Base-by-base conservation (phyloP, 2,329 filamentous ascomycete genomes). In the Dryadomyces quercivorus region DNA sequence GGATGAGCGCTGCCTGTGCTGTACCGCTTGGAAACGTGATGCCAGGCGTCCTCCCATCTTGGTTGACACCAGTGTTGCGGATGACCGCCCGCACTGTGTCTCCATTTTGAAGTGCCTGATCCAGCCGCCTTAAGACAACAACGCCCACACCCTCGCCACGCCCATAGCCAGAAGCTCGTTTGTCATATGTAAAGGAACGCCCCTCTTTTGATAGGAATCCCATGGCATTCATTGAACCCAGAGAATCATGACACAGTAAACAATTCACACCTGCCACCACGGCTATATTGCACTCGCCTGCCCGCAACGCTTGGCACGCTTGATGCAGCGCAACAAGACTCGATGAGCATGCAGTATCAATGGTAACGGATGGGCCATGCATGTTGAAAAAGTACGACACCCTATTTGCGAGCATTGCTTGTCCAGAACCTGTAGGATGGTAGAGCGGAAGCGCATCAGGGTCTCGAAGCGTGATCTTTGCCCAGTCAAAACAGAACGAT, bases 101-200 rank as follows among this genome's bases (percentile, higher is more conserved):
- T 12, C 72, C 72, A 48, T 70, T 57, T 1, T 66, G 70, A 42
- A 72, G 66, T 1, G 67, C 66, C 2, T 40, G 20, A 9, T 56
- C 51, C 0, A 78, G 61, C 0, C 63, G 65, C 62, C 77, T 77
- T 2, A 80, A 57, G 2, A 75, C 53, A 4, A 78, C 51, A 8
- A 65, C 62, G 0, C 63, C 70, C n/a, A 70, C 63, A 3, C 74
- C 75, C 59, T 80, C 76, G 4, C 73, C 75, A n/a, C 75, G 68
- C 0, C 64, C 70, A 57, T 78, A 79, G 3, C 76, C 76, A 53
- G 73, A 65, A 0, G 69, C 76, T 3, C 63, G 60, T 16, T 62
- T 57, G 56, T 76, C 74, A 50, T 67, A 74, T 0, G 67, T 70
- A 21, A 52, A 58, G 1, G 57, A 62, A 13, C 54, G 52, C 15